Conservation (phyloP, 345 rosid genomes). For the Cardamine resedifolia region DNA sequence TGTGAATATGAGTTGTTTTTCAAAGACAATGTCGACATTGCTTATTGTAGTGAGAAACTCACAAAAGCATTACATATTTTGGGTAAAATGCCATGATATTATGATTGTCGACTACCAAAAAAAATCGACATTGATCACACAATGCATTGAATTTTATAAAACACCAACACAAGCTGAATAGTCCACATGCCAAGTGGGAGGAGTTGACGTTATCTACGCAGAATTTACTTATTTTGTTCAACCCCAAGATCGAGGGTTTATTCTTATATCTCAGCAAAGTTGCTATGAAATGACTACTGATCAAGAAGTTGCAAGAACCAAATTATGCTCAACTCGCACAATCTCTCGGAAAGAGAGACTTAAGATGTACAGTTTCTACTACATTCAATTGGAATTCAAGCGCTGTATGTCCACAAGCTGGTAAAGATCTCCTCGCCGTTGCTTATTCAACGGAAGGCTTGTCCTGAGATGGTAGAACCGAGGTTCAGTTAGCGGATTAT, state of each 20-base stretch:
- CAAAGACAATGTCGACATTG: not conserved
- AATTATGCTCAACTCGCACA: conserved; percentile 6
- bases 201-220: not conserved
- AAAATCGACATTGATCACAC: not conserved
- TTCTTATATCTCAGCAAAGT: conserved; percentile 2
- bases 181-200: conserved; percentile 11
- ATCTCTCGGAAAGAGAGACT: conserved; percentile 10
- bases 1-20: not conserved
- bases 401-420: conserved; percentile 76
- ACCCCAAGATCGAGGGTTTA: not conserved
- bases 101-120: not conserved
- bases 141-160: not conserved
- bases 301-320: conserved; percentile 7
- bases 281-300: conserved; percentile 4
- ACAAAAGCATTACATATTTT: not conserved
- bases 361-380: conserved; percentile 1
- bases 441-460: conserved; percentile 66
- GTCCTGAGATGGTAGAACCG: conserved; percentile 44
- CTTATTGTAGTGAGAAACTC: not conserved
- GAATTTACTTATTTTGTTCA: not conserved
- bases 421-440: conserved; percentile 79
- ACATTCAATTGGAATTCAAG: conserved; percentile 38
- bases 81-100: not conserved
- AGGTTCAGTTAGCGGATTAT: not conserved
- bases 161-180: not conserved